phyloP scores from a whole-genome alignment of 1,139 yeast species.

The Yamadazyma triangularis region DNA sequence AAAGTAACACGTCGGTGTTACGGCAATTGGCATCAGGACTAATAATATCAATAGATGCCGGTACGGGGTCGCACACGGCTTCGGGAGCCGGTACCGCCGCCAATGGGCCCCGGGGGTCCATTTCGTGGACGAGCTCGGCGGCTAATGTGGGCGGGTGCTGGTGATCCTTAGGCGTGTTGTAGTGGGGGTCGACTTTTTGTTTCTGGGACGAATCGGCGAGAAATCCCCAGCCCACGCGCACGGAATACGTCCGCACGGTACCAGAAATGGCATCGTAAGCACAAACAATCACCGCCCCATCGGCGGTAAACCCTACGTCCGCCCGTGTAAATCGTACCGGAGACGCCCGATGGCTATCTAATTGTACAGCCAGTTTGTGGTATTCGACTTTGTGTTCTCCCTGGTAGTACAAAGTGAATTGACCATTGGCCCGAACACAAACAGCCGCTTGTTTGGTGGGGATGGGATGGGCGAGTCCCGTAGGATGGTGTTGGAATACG shows the following conservation, averaged over 20 bases:
- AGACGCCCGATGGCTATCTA: conserved; percentile 14
- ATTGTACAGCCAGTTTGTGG: conserved; percentile 25
- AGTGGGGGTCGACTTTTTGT: conserved; percentile 48
- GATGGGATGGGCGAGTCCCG: conserved; percentile 67
- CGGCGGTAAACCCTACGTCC: conserved; percentile 55
- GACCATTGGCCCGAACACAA: conserved; percentile 62
- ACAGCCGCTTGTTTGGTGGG: conserved; percentile 69
- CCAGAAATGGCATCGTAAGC: conserved; percentile 40
- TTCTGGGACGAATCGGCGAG: conserved; percentile 44
- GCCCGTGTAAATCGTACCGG: no score
- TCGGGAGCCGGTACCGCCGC: no score
- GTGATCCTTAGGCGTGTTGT: conserved; percentile 43
- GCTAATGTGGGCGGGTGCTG: conserved; percentile 24
- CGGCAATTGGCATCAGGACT: no score
- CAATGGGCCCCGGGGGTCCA: no score
- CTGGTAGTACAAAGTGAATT: conserved; percentile 54
- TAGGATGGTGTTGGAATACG: conserved; percentile 54
- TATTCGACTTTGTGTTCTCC: conserved; percentile 61
- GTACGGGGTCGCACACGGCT: no score
- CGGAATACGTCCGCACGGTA: conserved; percentile 42
- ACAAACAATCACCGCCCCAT: conserved; percentile 45
- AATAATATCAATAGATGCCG: no score
- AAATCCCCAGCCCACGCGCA: conserved; percentile 61
- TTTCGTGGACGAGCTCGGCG: conserved; percentile 22
- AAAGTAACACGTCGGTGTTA: no score